Conservation (phyloP, 345 rosid species). For the Cardiospermum halicacabum region DNA sequence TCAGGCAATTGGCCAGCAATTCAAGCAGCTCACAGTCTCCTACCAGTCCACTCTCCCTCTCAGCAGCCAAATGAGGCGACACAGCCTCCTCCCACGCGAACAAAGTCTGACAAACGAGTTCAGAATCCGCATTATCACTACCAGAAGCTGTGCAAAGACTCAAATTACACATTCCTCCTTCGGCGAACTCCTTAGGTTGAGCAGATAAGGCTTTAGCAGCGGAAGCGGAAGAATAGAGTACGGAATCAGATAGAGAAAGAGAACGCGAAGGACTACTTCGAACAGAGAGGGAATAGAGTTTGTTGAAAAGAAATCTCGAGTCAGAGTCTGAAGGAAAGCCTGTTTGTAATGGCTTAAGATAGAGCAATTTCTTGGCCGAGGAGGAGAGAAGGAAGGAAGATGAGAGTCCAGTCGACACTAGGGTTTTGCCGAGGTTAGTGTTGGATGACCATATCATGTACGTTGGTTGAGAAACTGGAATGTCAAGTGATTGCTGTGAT, state of each 20-base stretch:
- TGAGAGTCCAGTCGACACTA: conserved; percentile 88
- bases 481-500: conserved; percentile 15
- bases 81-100: conserved; percentile 84
- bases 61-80: conserved; percentile 87
- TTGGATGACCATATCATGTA: conserved; percentile 78
- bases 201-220: conserved; percentile 35
- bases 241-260: conserved; percentile 50
- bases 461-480: conserved; percentile 69
- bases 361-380: conserved; percentile 41
- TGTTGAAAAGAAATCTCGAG: conserved; percentile 67
- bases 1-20: conserved; percentile 44
- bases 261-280: conserved; percentile 40
- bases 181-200: not conserved
- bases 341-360: conserved; percentile 85
- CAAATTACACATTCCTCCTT: conserved; percentile 50
- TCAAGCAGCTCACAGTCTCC: conserved; percentile 43
- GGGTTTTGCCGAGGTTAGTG: conserved; percentile 93
- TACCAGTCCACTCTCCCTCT: conserved; percentile 53
- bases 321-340: conserved; percentile 94
- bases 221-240: conserved; percentile 52
- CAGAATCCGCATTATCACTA: conserved; percentile 28
- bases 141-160: conserved; percentile 25
- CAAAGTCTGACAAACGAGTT: conserved; percentile 60
- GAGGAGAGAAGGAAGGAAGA: conserved; percentile 69
- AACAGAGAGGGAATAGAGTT: conserved; percentile 58